Evolutionary conservation across 1,139 yeast species (phyloP), one percentile per base, ranked within the genome.

Genomic region (Geotrichum phurueaensis): DNA sequence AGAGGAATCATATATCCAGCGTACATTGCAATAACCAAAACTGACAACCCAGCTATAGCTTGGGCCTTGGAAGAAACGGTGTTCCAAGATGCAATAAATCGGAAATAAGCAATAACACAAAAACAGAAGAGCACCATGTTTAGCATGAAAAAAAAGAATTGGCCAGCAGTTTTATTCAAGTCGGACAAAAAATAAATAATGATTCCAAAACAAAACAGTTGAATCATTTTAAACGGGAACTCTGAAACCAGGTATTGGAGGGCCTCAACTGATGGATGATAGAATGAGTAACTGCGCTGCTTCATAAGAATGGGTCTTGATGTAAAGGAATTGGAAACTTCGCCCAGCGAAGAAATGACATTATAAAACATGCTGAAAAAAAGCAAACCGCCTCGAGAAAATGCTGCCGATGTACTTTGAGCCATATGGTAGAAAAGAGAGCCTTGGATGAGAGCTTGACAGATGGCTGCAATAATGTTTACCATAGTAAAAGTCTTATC

Each of bases 11-110:
- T 80, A 68, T 80, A 79, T 56, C 60, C 63, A 48, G 64, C 45
- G 73, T 66, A 63, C 74, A 76, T 57, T 74, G 71, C 58, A 68
- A 66, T 57, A 67, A 71, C 18, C 67, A 69, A 65, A 75, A 78
- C 78, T 65, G 78, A 75, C 59, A 82, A 71, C 63, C 86, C 82
- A 62, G 86, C 85, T 53, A 84, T 75, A 47, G 86, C 82, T 75
- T 82, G 81, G 18, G 88, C 88, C 59, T 80, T 78, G n/a, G 81
- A 79, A 63, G 82, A 76, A 53, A 82, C 79, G 39, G 77, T 81
- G 36, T 84, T 77, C 47, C 79, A 70, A 23, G 86, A 80, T 54
- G 88, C 86, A 68, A 85, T 78, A 58, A 83, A 74, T 68, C 84
- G 80, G 73, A 84, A 85, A 64, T 82, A 76, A 65, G 81, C 83